Conservation (phyloP, 2,329 filamentous ascomycete species). For the Pseudogymnoascus sp. region DNA sequence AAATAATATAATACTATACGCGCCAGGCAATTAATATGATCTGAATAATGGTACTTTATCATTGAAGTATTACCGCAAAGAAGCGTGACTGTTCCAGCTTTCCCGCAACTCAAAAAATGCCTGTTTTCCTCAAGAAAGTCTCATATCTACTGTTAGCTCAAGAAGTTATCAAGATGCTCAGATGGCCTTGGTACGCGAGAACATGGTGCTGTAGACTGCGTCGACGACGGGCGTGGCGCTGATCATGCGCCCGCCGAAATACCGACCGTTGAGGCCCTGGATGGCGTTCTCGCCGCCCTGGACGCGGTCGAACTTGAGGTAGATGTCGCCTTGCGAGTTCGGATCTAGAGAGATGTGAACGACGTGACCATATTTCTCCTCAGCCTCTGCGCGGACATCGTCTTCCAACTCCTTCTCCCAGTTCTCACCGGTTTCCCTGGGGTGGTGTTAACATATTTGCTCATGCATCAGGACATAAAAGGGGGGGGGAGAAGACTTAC, state of each 20-base stretch:
- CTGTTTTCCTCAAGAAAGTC: neutral
- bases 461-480: neutral
- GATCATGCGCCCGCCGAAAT: constrained; percentile 88
- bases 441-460: constrained; percentile 28
- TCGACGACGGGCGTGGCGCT: constrained; percentile 94
- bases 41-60: neutral
- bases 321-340: constrained; percentile 92
- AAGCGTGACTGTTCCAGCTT: too few relatives aligned
- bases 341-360: constrained; percentile 94
- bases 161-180: constrained; percentile 36
- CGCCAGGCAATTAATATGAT: neutral
- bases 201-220: constrained; percentile 96
- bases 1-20: neutral
- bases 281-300: constrained; percentile 95
- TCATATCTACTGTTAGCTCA: neutral
- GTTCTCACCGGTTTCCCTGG: constrained; percentile 72
- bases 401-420: constrained; percentile 94
- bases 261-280: constrained; percentile 93
- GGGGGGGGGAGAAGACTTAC: constrained; percentile 49
- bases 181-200: constrained; percentile 77
- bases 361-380: constrained; percentile 92
- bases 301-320: constrained; percentile 95
- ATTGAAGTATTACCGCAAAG: neutral
- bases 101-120: neutral
- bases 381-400: constrained; percentile 87